Percentiles rank a stretch among this genome's conserved stretches.
These are phyloP conservation scores for Cladophialophora immunda DNA, from an alignment of 2,329 filamentous ascomycete species.

Conservation along the genomic window DNA sequence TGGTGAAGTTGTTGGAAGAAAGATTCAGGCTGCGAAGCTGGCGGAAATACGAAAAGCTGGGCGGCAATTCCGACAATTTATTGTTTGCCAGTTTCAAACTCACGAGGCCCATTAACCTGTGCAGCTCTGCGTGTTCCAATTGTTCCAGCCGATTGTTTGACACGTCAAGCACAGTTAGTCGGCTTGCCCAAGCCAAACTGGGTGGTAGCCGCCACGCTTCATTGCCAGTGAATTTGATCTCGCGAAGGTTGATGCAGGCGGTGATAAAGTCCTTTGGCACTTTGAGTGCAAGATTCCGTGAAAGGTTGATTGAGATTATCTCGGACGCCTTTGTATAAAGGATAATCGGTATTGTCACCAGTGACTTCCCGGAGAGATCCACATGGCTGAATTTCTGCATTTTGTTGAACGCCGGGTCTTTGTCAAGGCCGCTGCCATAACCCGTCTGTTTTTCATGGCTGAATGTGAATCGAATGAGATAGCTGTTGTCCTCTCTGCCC, in stretches of 20 bases:
- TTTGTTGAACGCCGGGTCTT: constrained; percentile 80
- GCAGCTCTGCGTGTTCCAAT: constrained; percentile 82
- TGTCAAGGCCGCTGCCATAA: constrained; percentile 74
- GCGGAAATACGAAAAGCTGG: constrained; percentile 83
- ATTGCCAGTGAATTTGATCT: constrained; percentile 96
- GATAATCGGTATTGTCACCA: constrained; percentile 93
- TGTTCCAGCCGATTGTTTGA: constrained; percentile 93
- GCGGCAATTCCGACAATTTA: constrained; percentile 77
- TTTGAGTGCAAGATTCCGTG: constrained; percentile 88
- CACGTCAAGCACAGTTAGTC: constrained; percentile 87
- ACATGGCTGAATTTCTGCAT: constrained; percentile 93
- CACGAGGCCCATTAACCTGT: constrained; percentile 76
- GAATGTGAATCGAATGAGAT: constrained; percentile 95
- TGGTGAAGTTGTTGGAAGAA: constrained; percentile 89
- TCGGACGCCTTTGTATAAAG: constrained; percentile 91
- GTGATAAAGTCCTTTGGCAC: constrained; percentile 97
- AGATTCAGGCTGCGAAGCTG: constrained; percentile 85
- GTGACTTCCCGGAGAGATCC: constrained; percentile 86
- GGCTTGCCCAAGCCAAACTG: constrained; percentile 81
- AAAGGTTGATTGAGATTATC: constrained; percentile 94
- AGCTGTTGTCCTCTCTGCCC: constrained; percentile 95
- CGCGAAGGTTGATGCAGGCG: constrained; percentile 86
- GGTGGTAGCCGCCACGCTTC: constrained; percentile 86
- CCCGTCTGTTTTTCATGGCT: constrained; percentile 87
- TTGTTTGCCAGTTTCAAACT: constrained; percentile 96